phyloP scores from a whole-genome alignment of 192 early-diverging fungal genomes.

The Blastocladiella britannica region DNA sequence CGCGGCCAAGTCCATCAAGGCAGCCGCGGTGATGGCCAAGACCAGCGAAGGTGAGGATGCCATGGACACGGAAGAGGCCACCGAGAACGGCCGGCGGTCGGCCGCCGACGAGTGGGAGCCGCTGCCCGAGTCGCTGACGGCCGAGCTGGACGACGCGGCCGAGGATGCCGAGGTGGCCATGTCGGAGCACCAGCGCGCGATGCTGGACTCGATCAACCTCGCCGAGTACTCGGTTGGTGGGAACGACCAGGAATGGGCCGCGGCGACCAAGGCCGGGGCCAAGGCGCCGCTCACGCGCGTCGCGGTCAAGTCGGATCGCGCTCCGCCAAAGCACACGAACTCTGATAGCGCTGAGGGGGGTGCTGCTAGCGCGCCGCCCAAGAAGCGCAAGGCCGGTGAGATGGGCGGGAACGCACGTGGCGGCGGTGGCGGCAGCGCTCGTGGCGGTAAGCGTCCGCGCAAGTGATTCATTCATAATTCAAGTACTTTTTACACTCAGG shows the following conservation, averaged over 20 bases:
- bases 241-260: background rate
- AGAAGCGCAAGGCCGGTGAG: too few relatives aligned
- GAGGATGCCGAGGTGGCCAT: conserved; percentile 20
- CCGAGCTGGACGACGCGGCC: conserved; percentile 69
- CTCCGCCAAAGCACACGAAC: too few relatives aligned
- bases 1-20: conserved; percentile 11
- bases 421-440: too few relatives aligned
- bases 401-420: too few relatives aligned
- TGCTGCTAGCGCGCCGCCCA: too few relatives aligned
- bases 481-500: too few relatives aligned
- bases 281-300: too few relatives aligned
- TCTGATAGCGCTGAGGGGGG: too few relatives aligned
- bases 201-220: background rate
- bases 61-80: conserved; percentile 8
- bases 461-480: too few relatives aligned
- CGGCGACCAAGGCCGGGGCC: too few relatives aligned
- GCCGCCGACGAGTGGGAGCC: conserved; percentile 72
- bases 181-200: background rate
- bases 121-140: conserved; percentile 44
- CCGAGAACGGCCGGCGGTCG: conserved; percentile 4
- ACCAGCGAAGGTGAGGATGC: conserved; percentile 8
- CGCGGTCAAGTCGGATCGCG: too few relatives aligned
- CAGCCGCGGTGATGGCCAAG: conserved; percentile 10
- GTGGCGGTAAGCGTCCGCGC: too few relatives aligned
- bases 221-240: background rate